Conservation (phyloP, 306 rosid species). For the Rosa rugosa region DNA sequence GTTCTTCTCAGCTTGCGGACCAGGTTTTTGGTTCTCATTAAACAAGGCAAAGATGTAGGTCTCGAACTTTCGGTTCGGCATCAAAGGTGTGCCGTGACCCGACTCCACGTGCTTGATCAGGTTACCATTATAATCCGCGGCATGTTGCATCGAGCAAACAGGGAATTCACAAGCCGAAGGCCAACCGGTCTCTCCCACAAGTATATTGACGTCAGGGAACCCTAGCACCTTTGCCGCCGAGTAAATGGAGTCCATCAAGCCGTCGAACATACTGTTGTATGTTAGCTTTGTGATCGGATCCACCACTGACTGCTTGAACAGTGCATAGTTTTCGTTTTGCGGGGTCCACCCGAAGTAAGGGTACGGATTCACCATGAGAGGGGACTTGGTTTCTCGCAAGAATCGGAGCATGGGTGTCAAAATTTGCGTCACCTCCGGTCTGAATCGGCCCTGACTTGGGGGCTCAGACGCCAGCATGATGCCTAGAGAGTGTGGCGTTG, state of each 20-base stretch:
- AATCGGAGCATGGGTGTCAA: constrained; percentile 61
- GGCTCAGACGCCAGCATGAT: constrained; percentile 54
- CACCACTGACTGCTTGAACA: constrained; percentile 56
- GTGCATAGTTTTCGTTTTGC: constrained; percentile 40
- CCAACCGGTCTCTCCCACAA: constrained; percentile 86
- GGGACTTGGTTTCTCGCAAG: constrained; percentile 49
- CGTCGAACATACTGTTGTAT: constrained; percentile 77
- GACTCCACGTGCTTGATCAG: constrained; percentile 48
- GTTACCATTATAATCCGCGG: constrained; percentile 45
- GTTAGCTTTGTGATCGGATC: constrained; percentile 48
- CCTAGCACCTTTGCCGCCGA: constrained; percentile 72
- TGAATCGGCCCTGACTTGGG: constrained; percentile 69
- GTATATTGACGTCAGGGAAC: constrained; percentile 51
- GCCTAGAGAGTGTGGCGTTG: constrained; percentile 69
- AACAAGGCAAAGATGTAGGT: constrained; percentile 61
- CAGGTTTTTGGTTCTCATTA: constrained; percentile 84
- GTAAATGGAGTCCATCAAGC: constrained; percentile 58
- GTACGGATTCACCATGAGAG: constrained; percentile 86
- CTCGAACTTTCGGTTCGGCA: constrained; percentile 78
- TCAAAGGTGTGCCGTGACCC: constrained; percentile 76
- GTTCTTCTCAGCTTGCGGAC: constrained; percentile 76
- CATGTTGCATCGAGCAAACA: constrained; percentile 58
- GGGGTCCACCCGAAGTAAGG: constrained; percentile 80
- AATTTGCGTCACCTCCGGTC: constrained; percentile 48
- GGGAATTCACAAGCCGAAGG: constrained; percentile 72